A percentile compares a stretch with the other conserved stretches of the same genome.
phyloP scores from a whole-genome alignment of 2,329 filamentous ascomycete species.

The Ascochyta clinopodiicola region DNA sequence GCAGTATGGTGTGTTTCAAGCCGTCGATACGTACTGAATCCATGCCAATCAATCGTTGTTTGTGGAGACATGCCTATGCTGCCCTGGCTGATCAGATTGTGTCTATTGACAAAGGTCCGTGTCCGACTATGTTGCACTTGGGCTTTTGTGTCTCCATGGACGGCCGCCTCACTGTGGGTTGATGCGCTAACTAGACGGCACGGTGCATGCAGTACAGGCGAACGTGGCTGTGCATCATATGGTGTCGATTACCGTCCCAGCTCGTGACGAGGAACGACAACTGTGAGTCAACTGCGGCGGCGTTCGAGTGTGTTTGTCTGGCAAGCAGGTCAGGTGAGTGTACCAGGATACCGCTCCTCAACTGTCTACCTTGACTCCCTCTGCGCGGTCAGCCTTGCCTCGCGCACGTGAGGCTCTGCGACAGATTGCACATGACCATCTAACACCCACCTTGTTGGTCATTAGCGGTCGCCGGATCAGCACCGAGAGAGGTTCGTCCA shows the following conservation, averaged over 20 bases:
- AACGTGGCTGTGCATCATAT: not conserved
- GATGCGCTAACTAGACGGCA: not conserved
- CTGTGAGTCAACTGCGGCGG: not conserved
- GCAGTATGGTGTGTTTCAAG: not conserved
- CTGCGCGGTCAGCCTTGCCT: slow-evolving; percentile 4
- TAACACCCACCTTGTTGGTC: slow-evolving; percentile 1
- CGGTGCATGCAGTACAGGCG: not conserved
- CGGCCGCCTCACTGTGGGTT: not conserved
- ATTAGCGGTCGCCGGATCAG: slow-evolving; percentile 10
- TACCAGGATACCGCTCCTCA: not conserved
- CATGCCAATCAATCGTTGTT: no score
- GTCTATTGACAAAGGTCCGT: not conserved
- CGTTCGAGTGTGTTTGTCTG: not conserved
- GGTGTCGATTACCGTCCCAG: not conserved
- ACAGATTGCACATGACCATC: slow-evolving; percentile 2
- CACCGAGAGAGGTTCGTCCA: slow-evolving; percentile 11
- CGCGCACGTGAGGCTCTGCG: slow-evolving; percentile 13
- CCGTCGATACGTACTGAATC: not conserved
- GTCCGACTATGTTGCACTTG: not conserved
- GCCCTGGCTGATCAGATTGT: not conserved
- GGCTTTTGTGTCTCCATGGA: not conserved
- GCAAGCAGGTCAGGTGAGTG: slow-evolving; percentile 4
- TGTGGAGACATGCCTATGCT: not conserved
- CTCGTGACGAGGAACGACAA: not conserved
- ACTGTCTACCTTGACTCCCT: no score